A percentile compares a stretch with the other conserved stretches of the same genome.
These are phyloP conservation scores for Vachellia pachyceras DNA, from an alignment of 306 rosid species.

Conservation along the genomic window DNA sequence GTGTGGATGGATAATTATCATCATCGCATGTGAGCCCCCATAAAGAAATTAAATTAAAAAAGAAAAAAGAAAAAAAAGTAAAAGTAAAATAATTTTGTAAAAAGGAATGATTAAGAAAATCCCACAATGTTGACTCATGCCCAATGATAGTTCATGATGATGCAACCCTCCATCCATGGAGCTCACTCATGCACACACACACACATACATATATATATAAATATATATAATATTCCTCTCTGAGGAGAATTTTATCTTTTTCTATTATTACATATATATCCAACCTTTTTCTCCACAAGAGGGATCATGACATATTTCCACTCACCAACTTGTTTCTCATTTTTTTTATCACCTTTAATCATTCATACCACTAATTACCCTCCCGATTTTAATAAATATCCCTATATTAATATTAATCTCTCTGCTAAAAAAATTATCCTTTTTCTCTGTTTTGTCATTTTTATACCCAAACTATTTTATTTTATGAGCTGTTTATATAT, in stretches of 20 bases:
- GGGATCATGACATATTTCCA: conserved; percentile 62
- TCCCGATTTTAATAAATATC: neutral
- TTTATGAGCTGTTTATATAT: neutral
- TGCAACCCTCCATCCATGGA: conserved; percentile 53
- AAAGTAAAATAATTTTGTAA: conserved; percentile 7
- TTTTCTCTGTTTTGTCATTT: neutral
- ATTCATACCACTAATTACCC: neutral
- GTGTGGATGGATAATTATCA: conserved; percentile 77
- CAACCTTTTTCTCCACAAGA: neutral
- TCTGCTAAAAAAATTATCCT: neutral
- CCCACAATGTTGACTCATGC: conserved; percentile 68
- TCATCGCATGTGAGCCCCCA: conserved; percentile 45
- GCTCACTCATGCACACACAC: conserved; percentile 31
- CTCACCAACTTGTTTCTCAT: conserved; percentile 46
- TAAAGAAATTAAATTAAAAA: neutral
- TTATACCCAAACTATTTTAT: neutral
- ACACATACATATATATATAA: neutral
- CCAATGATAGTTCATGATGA: conserved; percentile 58
- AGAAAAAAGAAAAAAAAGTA: neutral
- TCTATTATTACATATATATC: neutral
- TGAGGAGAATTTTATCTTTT: neutral
- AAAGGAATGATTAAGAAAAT: conserved; percentile 53
- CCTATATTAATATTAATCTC: neutral
- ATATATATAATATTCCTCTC: conserved; percentile 12
- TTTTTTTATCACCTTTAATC: conserved; percentile 32